A percentile compares a stretch with the other conserved stretches of the same genome.
Conservation (phyloP, 768 basidiomycete genomes). For the Rhizopogon sp. region DNA sequence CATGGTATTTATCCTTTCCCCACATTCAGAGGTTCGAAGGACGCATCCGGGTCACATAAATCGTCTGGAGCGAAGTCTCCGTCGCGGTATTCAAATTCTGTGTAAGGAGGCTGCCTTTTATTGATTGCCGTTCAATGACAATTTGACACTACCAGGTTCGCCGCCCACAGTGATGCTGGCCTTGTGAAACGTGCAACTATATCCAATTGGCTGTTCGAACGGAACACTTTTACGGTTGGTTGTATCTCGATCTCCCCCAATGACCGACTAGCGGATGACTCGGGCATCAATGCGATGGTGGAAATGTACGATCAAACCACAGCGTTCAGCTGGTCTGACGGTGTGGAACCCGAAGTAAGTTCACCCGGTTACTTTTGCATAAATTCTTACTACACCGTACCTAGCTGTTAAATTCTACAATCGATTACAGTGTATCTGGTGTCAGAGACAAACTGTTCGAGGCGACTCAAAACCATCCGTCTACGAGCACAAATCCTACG, state of each 20-base stretch:
- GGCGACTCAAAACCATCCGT: neutral
- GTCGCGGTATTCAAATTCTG: neutral
- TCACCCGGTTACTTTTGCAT: neutral
- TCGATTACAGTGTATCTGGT: neutral
- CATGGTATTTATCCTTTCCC: neutral
- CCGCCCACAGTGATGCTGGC: neutral
- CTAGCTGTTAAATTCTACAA: neutral
- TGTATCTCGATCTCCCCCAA: neutral
- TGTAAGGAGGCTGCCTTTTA: neutral
- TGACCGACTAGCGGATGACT: too few species aligned
- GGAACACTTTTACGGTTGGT: neutral
- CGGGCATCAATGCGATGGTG: neutral
- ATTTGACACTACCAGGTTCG: neutral
- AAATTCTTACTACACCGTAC: neutral
- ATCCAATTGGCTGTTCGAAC: slow-evolving; percentile 2
- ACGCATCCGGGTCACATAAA: too few species aligned
- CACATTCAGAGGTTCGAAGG: neutral
- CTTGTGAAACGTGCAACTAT: neutral
- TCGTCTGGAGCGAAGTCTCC: too few species aligned
- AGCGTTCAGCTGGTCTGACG: neutral
- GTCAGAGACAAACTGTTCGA: neutral
- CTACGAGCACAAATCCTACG: too few species aligned
- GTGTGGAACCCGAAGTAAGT: neutral
- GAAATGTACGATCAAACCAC: neutral
- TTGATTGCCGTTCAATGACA: neutral